These are phyloP conservation scores for Phytopythium delawarense DNA, from an alignment of 352 stramenopile species.

Conservation along the genomic window DNA sequence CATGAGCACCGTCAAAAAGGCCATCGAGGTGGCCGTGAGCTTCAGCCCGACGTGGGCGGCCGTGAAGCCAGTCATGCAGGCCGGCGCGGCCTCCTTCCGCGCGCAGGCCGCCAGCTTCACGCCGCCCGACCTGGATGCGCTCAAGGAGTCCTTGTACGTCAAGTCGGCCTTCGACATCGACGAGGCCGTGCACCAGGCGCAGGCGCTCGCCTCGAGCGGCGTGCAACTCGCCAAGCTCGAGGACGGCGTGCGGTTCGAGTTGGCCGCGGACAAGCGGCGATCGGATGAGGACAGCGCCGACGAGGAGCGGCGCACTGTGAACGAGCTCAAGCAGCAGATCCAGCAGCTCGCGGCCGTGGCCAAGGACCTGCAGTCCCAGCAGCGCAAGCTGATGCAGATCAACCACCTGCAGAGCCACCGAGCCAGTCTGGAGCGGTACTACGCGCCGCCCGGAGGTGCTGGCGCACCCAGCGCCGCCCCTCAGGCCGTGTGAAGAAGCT, in stretches of 20 bases:
- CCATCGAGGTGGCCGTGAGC: conserved; percentile 2
- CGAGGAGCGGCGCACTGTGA: not conserved
- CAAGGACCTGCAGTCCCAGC: conserved; percentile 6
- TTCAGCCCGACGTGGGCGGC: conserved; percentile 3
- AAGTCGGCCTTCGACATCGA: conserved; percentile 13
- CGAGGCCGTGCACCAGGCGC: conserved; percentile 3
- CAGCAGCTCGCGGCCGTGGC: conserved; percentile 3
- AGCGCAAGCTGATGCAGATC: conserved; percentile 6
- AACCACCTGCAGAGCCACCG: not conserved
- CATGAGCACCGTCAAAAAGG: not conserved
- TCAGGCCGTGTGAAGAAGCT: not conserved
- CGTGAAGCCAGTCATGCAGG: conserved; percentile 1
- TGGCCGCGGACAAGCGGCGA: not conserved
- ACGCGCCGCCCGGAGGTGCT: not conserved
- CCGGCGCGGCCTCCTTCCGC: conserved; percentile 1
- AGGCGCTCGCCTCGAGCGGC: not conserved
- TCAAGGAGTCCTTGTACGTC: conserved; percentile 8
- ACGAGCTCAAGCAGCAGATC: conserved; percentile 4
- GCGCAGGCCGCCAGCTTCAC: conserved; percentile 4
- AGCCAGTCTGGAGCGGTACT: conserved; percentile 6
- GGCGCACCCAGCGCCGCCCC: not conserved
- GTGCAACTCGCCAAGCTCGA: not conserved
- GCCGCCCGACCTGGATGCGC: conserved; percentile 3
- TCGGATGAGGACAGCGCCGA: not conserved
- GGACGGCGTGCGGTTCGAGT: conserved; percentile 7